A percentile compares a stretch with the other conserved stretches of the same genome.
Conservation (phyloP, 2,329 filamentous ascomycete species). For the Neonectria sp. region DNA sequence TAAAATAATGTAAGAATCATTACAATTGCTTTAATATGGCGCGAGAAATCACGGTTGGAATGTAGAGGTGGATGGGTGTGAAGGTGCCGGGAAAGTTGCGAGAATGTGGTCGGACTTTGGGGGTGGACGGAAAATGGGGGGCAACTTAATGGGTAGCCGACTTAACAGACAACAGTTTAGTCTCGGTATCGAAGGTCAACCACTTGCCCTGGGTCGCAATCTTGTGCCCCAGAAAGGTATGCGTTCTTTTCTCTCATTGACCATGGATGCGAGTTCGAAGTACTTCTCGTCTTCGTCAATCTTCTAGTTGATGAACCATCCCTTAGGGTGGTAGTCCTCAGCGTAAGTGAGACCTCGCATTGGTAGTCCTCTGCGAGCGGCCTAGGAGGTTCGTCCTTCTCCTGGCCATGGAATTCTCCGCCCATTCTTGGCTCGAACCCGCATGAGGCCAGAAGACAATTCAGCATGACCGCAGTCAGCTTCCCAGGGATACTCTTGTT, state of each 20-base stretch:
- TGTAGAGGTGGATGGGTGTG: no score
- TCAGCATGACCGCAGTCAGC: constrained; percentile 56
- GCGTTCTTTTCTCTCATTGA: constrained; percentile 69
- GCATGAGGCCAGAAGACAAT: constrained; percentile 49
- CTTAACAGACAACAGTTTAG: constrained; percentile 60
- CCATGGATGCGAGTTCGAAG: constrained; percentile 73
- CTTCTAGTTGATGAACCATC: constrained; percentile 71
- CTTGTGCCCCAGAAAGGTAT: constrained; percentile 69
- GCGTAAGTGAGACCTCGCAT: constrained; percentile 76
- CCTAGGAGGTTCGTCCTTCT: constrained; percentile 59
- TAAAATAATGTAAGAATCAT: no score
- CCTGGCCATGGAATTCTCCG: constrained; percentile 63
- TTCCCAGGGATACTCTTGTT: constrained; percentile 68
- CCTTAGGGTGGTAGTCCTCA: constrained; percentile 69
- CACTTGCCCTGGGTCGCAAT: constrained; percentile 61
- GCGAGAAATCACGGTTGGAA: no score
- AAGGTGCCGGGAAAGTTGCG: no score
- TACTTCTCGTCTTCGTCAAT: constrained; percentile 78
- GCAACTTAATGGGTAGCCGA: no score
- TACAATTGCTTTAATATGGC: no score
- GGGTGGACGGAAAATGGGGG: no score
- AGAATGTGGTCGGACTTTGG: no score
- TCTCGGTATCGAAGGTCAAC: constrained; percentile 60
- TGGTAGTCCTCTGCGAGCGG: constrained; percentile 79
- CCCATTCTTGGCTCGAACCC: constrained; percentile 55